These are phyloP conservation scores for Corymbia citriodora DNA, from an alignment of 441 rosid species.

Conservation along the genomic window DNA sequence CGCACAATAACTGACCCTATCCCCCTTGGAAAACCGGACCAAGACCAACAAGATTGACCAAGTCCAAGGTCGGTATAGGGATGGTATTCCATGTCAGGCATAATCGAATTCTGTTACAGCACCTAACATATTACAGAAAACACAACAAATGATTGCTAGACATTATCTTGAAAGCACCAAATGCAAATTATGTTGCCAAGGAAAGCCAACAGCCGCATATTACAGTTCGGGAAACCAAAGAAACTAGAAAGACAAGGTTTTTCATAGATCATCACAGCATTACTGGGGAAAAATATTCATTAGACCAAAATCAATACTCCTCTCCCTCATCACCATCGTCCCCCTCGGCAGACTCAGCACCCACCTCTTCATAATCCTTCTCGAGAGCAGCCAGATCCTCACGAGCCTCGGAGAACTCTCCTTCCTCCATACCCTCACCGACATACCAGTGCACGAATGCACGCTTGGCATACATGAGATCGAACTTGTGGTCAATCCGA, in stretches of 20 bases:
- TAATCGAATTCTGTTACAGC: neutral
- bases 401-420: slow-evolving; percentile 12
- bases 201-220: neutral
- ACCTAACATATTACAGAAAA: neutral
- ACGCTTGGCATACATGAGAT: slow-evolving; percentile 11
- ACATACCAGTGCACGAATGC: slow-evolving; percentile 15
- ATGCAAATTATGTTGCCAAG: neutral
- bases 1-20: too few species aligned
- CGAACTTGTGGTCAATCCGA: slow-evolving; percentile 7
- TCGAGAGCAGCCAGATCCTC: slow-evolving; percentile 13
- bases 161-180: neutral
- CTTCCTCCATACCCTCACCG: slow-evolving; percentile 17
- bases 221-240: neutral
- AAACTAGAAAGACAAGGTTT: neutral
- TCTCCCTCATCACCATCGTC: slow-evolving; percentile 13
- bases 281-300: neutral
- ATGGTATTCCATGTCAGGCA: neutral
- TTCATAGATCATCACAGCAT: neutral
- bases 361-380: slow-evolving; percentile 16
- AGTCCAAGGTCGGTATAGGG: too few species aligned
- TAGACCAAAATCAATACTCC: neutral
- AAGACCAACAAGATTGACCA: too few species aligned
- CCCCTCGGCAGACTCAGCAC: slow-evolving; percentile 9
- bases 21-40: too few species aligned
- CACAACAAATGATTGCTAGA: neutral